Percentiles rank a stretch among this genome's conserved stretches.
These are phyloP conservation scores for Alectoria sarmentosa DNA, from an alignment of 495 filamentous ascomycete species.

Conservation along the genomic window DNA sequence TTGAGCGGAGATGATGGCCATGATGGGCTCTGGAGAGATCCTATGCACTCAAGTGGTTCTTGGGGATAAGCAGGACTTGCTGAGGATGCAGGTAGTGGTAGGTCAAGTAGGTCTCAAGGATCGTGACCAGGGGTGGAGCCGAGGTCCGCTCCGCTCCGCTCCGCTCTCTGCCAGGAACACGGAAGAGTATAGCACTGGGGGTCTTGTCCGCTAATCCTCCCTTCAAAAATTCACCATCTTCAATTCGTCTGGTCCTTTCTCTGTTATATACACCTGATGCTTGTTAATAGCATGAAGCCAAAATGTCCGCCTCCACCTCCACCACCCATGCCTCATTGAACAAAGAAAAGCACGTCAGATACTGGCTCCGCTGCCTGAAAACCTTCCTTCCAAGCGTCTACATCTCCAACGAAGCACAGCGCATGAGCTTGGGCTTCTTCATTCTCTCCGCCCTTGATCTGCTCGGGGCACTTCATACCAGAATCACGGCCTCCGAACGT, in stretches of 20 bases:
- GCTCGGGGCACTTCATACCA: constrained; percentile 52
- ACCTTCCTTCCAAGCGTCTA: constrained; percentile 75
- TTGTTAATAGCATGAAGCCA: neutral
- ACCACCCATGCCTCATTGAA: constrained; percentile 43
- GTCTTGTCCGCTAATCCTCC: no score
- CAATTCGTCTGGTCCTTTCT: no score
- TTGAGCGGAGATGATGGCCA: constrained; percentile 72
- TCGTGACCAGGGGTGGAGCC: no score
- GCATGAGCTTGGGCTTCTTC: constrained; percentile 84
- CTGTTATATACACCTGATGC: no score
- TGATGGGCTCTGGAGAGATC: constrained; percentile 32
- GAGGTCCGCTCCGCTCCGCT: no score
- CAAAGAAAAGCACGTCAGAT: constrained; percentile 71
- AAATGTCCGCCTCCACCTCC: constrained; percentile 28
- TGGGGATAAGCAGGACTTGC: neutral
- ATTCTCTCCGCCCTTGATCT: constrained; percentile 77
- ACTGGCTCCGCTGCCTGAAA: constrained; percentile 86
- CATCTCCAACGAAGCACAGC: constrained; percentile 78
- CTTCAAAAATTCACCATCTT: no score
- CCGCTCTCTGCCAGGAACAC: no score
- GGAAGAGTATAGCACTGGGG: no score
- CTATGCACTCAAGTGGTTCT: neutral
- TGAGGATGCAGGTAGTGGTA: no score
- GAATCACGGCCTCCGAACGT: constrained; percentile 52
- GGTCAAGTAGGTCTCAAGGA: no score